Evolutionary conservation across 495 filamentous ascomycete genomes (phyloP), one percentile per base, ranked within the genome.

Genomic region (Penicillium coffeae): DNA sequence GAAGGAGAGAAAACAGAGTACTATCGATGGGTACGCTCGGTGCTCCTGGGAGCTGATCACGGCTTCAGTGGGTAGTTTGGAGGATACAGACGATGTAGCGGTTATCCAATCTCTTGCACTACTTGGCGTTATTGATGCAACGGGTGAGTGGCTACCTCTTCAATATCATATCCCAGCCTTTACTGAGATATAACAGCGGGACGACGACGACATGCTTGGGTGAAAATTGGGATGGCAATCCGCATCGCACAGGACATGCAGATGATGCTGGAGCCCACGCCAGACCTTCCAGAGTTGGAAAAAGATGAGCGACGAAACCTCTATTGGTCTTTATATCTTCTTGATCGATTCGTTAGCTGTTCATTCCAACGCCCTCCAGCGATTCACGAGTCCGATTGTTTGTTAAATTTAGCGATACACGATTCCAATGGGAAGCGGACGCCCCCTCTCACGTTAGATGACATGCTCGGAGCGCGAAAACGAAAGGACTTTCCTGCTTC

Each of bases 301-400:
- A 56, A 56, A 32, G 63, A 64, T 46, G 63, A 66, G 42, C 53
- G 60, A 8, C 44, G 65, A 14, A 52, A 60, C 38, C 39, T 63
- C 2, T 69, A 64, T 21, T 69, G 65, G 65, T 69, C 65, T 6
- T 47, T 66, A 14, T 69, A 66, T 41, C 49, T 69, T 8, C 58
- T 66, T 5, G 65, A 69, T 35, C 55, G 59, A 14, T 55, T 69
- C 16, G 57, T 61, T 20, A 63, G 58, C 18, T 69, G 65, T 44
- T 58, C 58, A 12, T 51, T 55, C 21, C 46, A 48, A 39, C 51
- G 61, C 16, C 63, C 65, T 10, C 51, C 56, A 10, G 60, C 63
- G 3, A 59, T 69, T 25, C 25, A 45, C 9, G 61, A 64, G 33
- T 38, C 44, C 3, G 47, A 60, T 34, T 66, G 60, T 41, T 47